Evolutionary conservation across 140 eudicot genomes (phyloP).

Genomic region (Bidens hawaiensis): DNA sequence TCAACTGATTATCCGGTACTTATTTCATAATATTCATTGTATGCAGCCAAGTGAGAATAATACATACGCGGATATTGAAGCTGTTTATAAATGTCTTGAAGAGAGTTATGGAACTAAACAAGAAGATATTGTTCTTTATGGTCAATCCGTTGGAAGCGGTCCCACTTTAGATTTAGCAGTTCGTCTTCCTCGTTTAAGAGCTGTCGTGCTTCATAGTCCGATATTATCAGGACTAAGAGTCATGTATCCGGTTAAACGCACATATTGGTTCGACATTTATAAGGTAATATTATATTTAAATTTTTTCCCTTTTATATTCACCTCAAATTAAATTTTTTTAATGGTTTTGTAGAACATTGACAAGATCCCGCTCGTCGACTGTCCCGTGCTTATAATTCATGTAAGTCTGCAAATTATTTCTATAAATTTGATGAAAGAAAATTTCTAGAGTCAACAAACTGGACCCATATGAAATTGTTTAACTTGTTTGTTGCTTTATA

Average conservation of each 20-base stretch:
- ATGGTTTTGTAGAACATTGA: conserved; percentile 70
- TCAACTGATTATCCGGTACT: background rate
- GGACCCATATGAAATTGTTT: conserved; percentile 4
- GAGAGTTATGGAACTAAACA: conserved; percentile 83
- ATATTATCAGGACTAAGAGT: conserved; percentile 88
- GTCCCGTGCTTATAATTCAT: conserved; percentile 81
- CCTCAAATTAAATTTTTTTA: background rate
- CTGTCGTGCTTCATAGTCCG: conserved; percentile 86
- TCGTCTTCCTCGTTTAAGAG: conserved; percentile 76
- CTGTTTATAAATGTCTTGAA: conserved; percentile 85
- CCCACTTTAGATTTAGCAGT: conserved; percentile 94
- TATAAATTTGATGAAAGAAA: background rate
- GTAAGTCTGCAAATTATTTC: conserved; percentile 44
- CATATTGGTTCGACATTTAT: conserved; percentile 91
- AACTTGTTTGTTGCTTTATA: conserved; percentile 2
- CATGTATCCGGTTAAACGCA: conserved; percentile 83
- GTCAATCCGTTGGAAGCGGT: conserved; percentile 94
- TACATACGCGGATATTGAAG: conserved; percentile 93
- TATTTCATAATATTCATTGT: conserved; percentile 20
- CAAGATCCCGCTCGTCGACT: conserved; percentile 67
- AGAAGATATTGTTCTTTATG: conserved; percentile 76
- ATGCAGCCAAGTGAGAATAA: conserved; percentile 92
- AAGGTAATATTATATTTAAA: conserved; percentile 35
- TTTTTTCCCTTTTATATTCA: background rate
- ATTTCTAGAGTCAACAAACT: conserved; percentile 2